Percentiles rank a stretch among this genome's conserved stretches.
phyloP scores from a whole-genome alignment of 2,329 filamentous ascomycete species.

The Cadophora gregata region DNA sequence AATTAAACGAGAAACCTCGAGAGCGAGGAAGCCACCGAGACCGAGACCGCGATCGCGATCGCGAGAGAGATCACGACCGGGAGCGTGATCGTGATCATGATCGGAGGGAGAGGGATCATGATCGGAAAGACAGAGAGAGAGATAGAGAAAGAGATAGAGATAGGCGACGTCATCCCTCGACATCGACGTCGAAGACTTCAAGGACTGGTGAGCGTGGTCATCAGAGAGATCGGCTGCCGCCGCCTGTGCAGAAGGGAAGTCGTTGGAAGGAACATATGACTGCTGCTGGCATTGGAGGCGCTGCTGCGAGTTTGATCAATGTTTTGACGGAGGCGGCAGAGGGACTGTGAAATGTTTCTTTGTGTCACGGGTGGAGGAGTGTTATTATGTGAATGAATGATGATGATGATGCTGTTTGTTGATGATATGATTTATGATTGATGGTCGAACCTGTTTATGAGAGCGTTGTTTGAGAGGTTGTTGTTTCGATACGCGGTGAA shows the following conservation, averaged over 20 bases:
- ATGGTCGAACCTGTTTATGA: background rate
- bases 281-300: slow-evolving; percentile 65
- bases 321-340: slow-evolving; percentile 63
- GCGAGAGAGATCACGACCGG: slow-evolving; percentile 20
- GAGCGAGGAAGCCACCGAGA: slow-evolving; percentile 22
- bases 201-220: slow-evolving; percentile 13
- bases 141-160: background rate
- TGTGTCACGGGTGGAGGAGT: background rate
- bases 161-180: slow-evolving; percentile 13
- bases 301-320: slow-evolving; percentile 62
- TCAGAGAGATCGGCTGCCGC: slow-evolving; percentile 7
- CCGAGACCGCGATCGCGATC: slow-evolving; percentile 14
- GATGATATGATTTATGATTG: slow-evolving; percentile 5
- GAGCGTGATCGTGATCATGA: slow-evolving; percentile 8
- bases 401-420: slow-evolving; percentile 2
- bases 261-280: slow-evolving; percentile 59
- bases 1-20: background rate
- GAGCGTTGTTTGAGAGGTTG: background rate
- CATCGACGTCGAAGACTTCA: slow-evolving; percentile 2
- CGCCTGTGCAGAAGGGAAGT: slow-evolving; percentile 45
- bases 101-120: background rate
- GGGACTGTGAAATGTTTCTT: slow-evolving; percentile 29
- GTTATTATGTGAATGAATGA: background rate
- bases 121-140: slow-evolving; percentile 4
- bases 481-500: background rate